Evolutionary conservation across 2,329 filamentous ascomycete species (phyloP), one percentile per base, ranked within the genome.

Genomic region (Ploettnerulaceae sp.): DNA sequence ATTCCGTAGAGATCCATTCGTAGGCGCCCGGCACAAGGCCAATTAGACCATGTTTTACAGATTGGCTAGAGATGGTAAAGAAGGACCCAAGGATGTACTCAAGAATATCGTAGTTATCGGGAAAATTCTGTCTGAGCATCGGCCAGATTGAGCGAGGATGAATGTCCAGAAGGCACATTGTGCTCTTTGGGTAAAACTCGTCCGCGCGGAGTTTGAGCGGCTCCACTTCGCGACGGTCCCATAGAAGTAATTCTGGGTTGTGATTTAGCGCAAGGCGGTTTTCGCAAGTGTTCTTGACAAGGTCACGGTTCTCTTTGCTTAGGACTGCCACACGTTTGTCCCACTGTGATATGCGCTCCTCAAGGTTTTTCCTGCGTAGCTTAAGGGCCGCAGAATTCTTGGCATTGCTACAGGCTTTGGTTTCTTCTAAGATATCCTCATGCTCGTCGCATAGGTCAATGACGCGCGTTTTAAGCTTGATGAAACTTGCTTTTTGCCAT

Each of bases 161-260:
- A 48, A 88, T 69, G 62, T 89, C 85, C 12, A 89, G 62, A 3
- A 91, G 75, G 8, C 70, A 67, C 45, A 79, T 69, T 5, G 71
- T 67, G 7, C 71, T 65, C 18, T 74, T 69, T 1, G 87, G 88
- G 62, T 74, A 87, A 58, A 88, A 83, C 54, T 95, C 89, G 1
- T 74, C 59, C 0, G 65, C 41, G 4, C 69, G 50, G 2, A 78
- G 74, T 18, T 69, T 64, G 12, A 95, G 69, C 0, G 88, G 85
- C 58, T 95, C 87, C 58, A 79, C 81, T 2, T 71, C 67, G 12
- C 89, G 80, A 1, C 76, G 73, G 64, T 95, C 88, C 79, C 82
- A 90, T 20, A 71, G 58, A 3, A 91, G 64, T 1, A 73, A 57
- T 0, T 79, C 75, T 1, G 73, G 69, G 0, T 70, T 57, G 63